Percentiles rank a stretch among this genome's conserved stretches.
Evolutionary conservation across 352 stramenopile genomes (phyloP).

Genomic region (Ophiocytium majus): DNA sequence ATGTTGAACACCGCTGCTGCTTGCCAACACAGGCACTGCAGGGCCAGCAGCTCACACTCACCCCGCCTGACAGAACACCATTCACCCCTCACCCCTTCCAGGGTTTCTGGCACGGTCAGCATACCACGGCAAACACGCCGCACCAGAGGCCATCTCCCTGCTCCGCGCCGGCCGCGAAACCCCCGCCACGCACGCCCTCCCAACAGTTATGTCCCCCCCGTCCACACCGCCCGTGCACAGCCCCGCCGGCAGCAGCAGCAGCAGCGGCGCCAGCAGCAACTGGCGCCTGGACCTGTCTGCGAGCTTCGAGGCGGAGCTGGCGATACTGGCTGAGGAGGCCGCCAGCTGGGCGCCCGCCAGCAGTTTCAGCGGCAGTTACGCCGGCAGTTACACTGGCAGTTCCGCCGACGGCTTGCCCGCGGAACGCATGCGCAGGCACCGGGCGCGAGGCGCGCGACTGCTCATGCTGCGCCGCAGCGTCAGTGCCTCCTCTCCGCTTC

Average conservation of each 20-base stretch:
- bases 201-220: background rate
- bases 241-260: background rate
- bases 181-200: background rate
- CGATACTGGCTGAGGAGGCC: background rate
- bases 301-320: background rate
- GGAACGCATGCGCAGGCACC: background rate
- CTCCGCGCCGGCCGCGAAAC: background rate
- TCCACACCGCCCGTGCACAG: no score
- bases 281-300: background rate
- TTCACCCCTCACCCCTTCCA: no score
- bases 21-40: no score
- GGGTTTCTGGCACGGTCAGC: background rate
- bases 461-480: background rate
- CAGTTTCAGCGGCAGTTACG: background rate
- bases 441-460: background rate
- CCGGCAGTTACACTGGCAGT: background rate
- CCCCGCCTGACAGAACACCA: no score
- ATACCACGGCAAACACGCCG: background rate
- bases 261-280: background rate
- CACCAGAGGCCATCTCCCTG: background rate
- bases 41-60: no score
- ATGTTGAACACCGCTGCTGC: no score
- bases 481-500: background rate
- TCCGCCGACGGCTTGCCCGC: no score
- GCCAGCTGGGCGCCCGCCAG: background rate